phyloP scores from a whole-genome alignment of 169 alveolate genomes.

The Babesia sp. region DNA sequence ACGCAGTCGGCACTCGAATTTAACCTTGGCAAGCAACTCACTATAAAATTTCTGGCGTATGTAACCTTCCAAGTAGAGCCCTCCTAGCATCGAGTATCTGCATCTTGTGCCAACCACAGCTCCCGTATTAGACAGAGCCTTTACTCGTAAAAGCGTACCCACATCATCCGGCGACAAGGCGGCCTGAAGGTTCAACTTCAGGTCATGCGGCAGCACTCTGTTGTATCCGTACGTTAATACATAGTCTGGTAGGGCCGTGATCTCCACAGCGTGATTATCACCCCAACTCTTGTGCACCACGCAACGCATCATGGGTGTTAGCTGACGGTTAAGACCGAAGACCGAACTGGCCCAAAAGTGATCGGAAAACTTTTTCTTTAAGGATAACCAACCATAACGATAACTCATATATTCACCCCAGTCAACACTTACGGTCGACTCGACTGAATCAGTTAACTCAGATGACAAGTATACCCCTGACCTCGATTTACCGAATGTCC shows the following conservation, averaged over 20 bases:
- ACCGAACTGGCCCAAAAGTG: slow-evolving; percentile 46
- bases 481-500: slow-evolving; percentile 40
- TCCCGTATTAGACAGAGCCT: slow-evolving; percentile 37
- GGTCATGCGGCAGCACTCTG: slow-evolving; percentile 48
- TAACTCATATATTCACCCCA: slow-evolving; percentile 34
- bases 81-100: slow-evolving; percentile 45
- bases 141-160: slow-evolving; percentile 46
- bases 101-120: slow-evolving; percentile 43
- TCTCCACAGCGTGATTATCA: slow-evolving; percentile 45
- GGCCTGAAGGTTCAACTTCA: slow-evolving; percentile 68
- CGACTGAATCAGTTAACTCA: slow-evolving; percentile 44
- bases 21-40: slow-evolving; percentile 37
- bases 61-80: slow-evolving; percentile 54
- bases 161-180: slow-evolving; percentile 67
- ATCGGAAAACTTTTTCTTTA: slow-evolving; percentile 61
- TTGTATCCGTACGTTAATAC: slow-evolving; percentile 39
- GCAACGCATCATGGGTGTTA: slow-evolving; percentile 49
- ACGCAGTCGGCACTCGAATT: slow-evolving; percentile 64
- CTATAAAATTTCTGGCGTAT: slow-evolving; percentile 26
- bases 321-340: slow-evolving; percentile 15
- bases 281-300: slow-evolving; percentile 53
- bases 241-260: slow-evolving; percentile 32
- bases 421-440: slow-evolving; percentile 35
- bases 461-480: slow-evolving; percentile 34
- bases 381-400: slow-evolving; percentile 15